phyloP scores from a whole-genome alignment of 768 basidiomycete genomes.

The Termitomyces sp. region DNA sequence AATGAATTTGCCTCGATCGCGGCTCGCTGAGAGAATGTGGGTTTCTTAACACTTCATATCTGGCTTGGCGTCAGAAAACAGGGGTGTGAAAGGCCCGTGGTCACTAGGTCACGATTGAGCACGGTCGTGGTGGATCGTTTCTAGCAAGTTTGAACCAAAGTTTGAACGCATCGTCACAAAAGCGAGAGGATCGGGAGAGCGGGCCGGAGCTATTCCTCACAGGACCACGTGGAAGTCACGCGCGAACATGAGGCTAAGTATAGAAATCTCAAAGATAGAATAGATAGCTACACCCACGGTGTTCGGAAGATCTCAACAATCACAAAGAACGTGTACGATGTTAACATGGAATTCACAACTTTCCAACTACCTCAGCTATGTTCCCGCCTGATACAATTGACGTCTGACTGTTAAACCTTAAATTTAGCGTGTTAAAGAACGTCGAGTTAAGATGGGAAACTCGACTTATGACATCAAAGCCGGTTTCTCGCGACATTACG shows the following conservation, averaged over 20 bases:
- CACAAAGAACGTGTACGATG: not conserved
- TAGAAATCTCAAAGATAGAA: not conserved
- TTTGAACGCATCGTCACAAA: too few relatives aligned
- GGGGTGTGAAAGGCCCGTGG: not conserved
- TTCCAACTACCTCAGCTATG: not conserved
- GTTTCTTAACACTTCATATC: not conserved
- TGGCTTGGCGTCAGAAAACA: not conserved
- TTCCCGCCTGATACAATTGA: not conserved
- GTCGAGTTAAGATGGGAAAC: not conserved
- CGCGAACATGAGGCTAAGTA: not conserved
- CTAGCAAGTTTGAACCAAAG: too few relatives aligned
- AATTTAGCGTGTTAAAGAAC: not conserved
- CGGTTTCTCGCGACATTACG: too few relatives aligned
- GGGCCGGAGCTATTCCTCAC: not conserved
- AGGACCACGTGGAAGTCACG: not conserved
- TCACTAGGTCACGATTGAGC: not conserved
- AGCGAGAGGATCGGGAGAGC: not conserved
- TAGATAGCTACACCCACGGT: too few relatives aligned
- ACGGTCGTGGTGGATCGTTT: not conserved
- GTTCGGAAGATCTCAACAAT: not conserved
- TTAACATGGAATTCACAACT: not conserved
- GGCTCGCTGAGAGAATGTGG: not conserved
- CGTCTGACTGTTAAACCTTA: not conserved
- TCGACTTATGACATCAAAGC: not conserved
- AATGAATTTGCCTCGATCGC: not conserved